Evolutionary conservation across 2,329 filamentous ascomycete species (phyloP), one percentile per base, ranked within the genome.

Genomic region (Arthrobotrys entomopaga): DNA sequence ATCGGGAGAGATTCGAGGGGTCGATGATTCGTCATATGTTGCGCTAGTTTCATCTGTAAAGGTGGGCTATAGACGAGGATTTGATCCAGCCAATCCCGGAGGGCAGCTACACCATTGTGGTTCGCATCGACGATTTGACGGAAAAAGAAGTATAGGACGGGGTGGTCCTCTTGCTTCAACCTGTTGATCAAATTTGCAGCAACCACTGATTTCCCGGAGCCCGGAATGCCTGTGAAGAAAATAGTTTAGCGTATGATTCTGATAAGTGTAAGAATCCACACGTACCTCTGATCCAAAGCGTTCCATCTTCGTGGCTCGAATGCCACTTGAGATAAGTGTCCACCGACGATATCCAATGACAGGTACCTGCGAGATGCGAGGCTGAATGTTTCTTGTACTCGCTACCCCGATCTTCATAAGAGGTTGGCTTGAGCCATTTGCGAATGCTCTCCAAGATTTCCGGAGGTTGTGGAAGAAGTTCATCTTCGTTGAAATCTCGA

Each of bases 141-240:
- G 50, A 82, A 83, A 77, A 82, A 83, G 75, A 83, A 83, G 74
- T 79, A 81, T 0, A 83, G 77, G 0, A 83, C 80, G 0, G 81
- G 80, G 7, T 43, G 26, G 16, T 49, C 77, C 2, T 71, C 49
- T 40, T 57, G 13, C n/a, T 75, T 54, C 3, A 79, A 77, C 10
- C 10, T 5, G 6, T 34, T 10, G 10, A 34, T 10, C 29, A 34
- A 34, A 6, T 34, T 34, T 34, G 29, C 29, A 34, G 29, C 29
- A 34, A 34, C 7, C 7, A 34, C 29, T 1, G 29, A 34, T 10
- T 34, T 34, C 29, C 29, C 29, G 10, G 29, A 34, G 29, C 29
- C 29, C 29, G 29, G 29, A 2, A 34, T 34, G 6, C 29, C 29
- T 34, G 29, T 34, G 10, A 34, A 34, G 7, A 34, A 26, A 34